Conservation (phyloP, 768 basidiomycete genomes). For the Suillus tomentosus region DNA sequence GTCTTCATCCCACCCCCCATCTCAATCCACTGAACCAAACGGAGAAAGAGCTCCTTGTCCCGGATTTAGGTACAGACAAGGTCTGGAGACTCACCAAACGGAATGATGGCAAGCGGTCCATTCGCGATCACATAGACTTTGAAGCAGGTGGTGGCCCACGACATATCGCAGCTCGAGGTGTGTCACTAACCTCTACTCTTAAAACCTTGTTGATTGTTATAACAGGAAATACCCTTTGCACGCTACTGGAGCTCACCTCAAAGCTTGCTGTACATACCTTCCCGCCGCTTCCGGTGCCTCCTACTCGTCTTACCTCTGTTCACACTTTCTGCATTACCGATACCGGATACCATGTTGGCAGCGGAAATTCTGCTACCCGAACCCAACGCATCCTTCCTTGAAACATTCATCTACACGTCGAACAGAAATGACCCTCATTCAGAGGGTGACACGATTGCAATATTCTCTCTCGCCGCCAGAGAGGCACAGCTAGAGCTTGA, state of each 20-base stretch:
- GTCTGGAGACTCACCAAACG: too few relatives aligned
- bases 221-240: conserved; percentile 65
- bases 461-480: conserved; percentile 56
- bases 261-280: conserved; percentile 55
- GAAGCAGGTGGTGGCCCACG: conserved; percentile 68
- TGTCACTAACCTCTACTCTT: conserved; percentile 20
- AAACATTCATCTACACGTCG: conserved; percentile 66
- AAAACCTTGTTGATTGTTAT: background rate
- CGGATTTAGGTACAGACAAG: too few relatives aligned
- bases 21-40: too few relatives aligned
- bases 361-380: conserved; percentile 68
- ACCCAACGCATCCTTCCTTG: conserved; percentile 51
- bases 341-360: conserved; percentile 51
- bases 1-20: too few relatives aligned
- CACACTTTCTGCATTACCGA: conserved; percentile 49
- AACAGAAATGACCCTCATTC: conserved; percentile 69
- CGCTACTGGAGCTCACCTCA: conserved; percentile 63
- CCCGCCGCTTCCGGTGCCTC: conserved; percentile 42
- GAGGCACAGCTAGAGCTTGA: conserved; percentile 45
- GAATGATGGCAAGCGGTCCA: conserved; percentile 7
- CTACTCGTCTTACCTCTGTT: conserved; percentile 41
- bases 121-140: conserved; percentile 49
- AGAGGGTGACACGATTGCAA: conserved; percentile 71
- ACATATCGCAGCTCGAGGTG: conserved; percentile 47
- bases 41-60: too few relatives aligned